A percentile compares a stretch with the other conserved stretches of the same genome.
Conservation (phyloP, 2,329 filamentous ascomycete species). For the Colletotrichum gigasporum region DNA sequence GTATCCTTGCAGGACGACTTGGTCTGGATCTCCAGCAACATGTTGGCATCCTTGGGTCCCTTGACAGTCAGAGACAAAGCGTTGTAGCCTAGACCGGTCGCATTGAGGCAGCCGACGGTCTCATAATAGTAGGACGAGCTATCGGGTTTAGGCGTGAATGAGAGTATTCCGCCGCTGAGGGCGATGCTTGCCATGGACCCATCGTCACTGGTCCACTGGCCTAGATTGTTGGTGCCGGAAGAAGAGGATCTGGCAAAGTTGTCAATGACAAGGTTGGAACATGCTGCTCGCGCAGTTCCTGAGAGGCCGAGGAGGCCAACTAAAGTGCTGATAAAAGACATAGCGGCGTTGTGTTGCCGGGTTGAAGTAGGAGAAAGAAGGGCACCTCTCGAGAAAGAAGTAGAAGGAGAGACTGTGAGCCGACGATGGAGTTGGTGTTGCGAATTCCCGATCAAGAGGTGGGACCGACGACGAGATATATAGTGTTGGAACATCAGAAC, state of each 20-base stretch:
- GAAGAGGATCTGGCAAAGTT: slow-evolving; percentile 43
- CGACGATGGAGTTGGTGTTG: background rate
- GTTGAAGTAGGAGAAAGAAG: background rate
- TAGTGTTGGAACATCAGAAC: background rate
- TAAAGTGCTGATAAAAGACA: background rate
- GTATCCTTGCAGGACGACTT: slow-evolving; percentile 52
- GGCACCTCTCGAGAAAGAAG: background rate
- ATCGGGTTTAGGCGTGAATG: slow-evolving; percentile 54
- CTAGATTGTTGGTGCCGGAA: slow-evolving; percentile 42
- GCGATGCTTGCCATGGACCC: slow-evolving; percentile 52
- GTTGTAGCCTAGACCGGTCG: slow-evolving; percentile 56
- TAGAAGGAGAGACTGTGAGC: background rate
- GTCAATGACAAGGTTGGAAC: slow-evolving; percentile 43
- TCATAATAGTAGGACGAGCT: slow-evolving; percentile 64
- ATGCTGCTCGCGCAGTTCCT: slow-evolving; percentile 34
- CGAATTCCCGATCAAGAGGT: no score
- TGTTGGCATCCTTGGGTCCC: slow-evolving; percentile 32
- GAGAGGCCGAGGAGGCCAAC: slow-evolving; percentile 18
- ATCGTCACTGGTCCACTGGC: slow-evolving; percentile 56
- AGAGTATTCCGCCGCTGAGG: slow-evolving; percentile 52
- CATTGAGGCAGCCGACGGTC: slow-evolving; percentile 57
- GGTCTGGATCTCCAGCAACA: slow-evolving; percentile 41
- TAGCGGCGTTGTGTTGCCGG: background rate
- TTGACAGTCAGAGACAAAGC: slow-evolving; percentile 44
- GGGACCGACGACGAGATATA: background rate